phyloP scores from a whole-genome alignment of 345 rosid genomes.

The Raphanus raphanistrum region DNA sequence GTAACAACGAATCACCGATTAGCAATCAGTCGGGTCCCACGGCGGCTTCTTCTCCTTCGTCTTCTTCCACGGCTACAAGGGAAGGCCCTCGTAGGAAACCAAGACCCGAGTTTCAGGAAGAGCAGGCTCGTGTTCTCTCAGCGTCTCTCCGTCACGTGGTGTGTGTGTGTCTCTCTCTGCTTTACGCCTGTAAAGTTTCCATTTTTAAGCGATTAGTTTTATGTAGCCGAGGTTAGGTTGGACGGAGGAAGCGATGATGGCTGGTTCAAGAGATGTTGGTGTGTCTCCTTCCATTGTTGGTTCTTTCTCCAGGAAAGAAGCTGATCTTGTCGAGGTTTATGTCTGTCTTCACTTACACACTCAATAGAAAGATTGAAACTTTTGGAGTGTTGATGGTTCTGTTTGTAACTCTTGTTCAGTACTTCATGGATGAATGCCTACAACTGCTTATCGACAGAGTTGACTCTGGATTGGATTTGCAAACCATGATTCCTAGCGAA shows the following conservation, averaged over 20 bases:
- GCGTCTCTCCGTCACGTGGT: constrained; percentile 90
- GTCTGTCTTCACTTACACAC: neutral
- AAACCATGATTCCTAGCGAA: constrained; percentile 62
- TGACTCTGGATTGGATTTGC: constrained; percentile 59
- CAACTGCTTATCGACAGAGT: constrained; percentile 69
- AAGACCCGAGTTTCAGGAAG: constrained; percentile 57
- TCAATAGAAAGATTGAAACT: too few species aligned
- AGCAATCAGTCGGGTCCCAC: constrained; percentile 38
- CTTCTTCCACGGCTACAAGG: constrained; percentile 36
- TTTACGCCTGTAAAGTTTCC: neutral
- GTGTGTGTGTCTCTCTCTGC: neutral
- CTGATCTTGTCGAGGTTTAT: constrained; percentile 82
- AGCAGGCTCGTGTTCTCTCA: constrained; percentile 73
- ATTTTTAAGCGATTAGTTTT: constrained; percentile 1
- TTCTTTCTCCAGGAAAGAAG: constrained; percentile 83
- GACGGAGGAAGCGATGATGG: constrained; percentile 86
- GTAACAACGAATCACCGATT: constrained; percentile 38
- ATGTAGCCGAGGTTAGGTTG: constrained; percentile 71
- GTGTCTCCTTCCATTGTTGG: constrained; percentile 89
- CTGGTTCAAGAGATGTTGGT: constrained; percentile 88
- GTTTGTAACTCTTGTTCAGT: constrained; percentile 47
- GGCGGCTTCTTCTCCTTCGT: constrained; percentile 39
- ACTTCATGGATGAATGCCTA: constrained; percentile 87
- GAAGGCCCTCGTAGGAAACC: constrained; percentile 53
- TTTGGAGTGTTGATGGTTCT: neutral